These are phyloP conservation scores for Irpex sp. DNA, from an alignment of 1,284 basidiomycete species.

Conservation along the genomic window DNA sequence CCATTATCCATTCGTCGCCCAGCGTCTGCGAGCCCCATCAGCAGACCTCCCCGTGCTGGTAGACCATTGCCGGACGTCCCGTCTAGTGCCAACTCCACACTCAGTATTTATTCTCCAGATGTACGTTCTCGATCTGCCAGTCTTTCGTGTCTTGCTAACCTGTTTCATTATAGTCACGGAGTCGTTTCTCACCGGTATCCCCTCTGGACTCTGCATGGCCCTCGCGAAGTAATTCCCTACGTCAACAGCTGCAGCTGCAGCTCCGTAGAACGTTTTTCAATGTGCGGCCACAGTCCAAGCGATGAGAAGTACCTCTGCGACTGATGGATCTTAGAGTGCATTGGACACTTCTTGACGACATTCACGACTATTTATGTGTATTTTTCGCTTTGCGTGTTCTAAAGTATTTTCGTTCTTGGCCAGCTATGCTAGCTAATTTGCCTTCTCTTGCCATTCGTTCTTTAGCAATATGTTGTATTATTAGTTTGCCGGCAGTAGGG, in stretches of 20 bases:
- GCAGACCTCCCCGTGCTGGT: not conserved
- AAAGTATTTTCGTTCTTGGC: not conserved
- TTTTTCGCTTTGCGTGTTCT: not conserved
- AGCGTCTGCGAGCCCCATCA: not conserved
- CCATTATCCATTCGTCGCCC: not conserved
- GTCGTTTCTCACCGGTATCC: not conserved
- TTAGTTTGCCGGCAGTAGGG: not conserved
- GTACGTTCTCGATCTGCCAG: conserved; percentile 3
- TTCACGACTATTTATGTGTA: conserved; percentile 1
- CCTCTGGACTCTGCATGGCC: not conserved
- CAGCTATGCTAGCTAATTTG: conserved; percentile 1
- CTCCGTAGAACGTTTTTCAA: not conserved
- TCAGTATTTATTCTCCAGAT: conserved; percentile 8
- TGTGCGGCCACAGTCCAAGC: not conserved
- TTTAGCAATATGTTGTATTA: not conserved
- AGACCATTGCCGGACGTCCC: conserved; percentile 6
- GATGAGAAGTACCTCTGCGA: not conserved
- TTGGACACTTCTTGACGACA: not conserved
- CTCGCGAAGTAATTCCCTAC: not conserved
- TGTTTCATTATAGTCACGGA: not conserved
- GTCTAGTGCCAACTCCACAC: conserved; percentile 1
- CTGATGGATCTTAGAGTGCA: not conserved
- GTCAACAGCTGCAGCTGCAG: not conserved
- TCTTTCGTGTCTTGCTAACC: not conserved
- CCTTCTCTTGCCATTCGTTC: not conserved